Evolutionary conservation across 139 green algal species (phyloP).

Genomic region (Chlorella sp.): DNA sequence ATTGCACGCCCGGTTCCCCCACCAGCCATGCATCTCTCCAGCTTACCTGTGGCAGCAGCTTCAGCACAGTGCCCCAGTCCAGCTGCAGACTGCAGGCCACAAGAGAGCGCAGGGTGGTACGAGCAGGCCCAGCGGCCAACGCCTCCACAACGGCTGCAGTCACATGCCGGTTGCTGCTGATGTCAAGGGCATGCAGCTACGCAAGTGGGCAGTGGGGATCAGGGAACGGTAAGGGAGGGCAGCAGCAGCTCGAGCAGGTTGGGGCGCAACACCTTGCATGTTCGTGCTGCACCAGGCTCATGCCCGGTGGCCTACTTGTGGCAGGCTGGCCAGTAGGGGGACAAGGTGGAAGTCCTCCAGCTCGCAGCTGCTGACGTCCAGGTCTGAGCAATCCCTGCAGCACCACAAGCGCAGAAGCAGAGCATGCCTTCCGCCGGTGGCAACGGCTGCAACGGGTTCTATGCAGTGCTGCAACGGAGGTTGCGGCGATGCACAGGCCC

Average conservation of each 20-base stretch:
- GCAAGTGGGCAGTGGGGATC: neutral
- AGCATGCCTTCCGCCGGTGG: neutral
- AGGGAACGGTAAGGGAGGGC: neutral
- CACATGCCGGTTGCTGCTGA: neutral
- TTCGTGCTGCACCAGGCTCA: too few relatives aligned
- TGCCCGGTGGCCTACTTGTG: neutral
- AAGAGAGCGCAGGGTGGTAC: neutral
- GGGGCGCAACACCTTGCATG: too few relatives aligned
- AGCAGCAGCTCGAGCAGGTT: too few relatives aligned
- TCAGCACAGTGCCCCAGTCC: neutral
- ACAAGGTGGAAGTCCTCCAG: neutral
- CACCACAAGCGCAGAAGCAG: too few relatives aligned
- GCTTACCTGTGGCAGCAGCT: constrained; percentile 11
- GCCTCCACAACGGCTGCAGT: neutral
- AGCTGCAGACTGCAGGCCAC: neutral
- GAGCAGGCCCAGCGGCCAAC: neutral
- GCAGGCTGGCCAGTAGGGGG: neutral
- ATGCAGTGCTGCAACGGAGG: too few relatives aligned
- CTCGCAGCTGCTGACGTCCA: constrained; percentile 5
- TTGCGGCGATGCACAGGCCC: too few relatives aligned
- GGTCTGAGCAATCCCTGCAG: neutral
- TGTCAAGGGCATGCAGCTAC: neutral
- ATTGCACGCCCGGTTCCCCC: neutral
- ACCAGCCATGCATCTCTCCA: neutral
- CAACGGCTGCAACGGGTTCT: too few relatives aligned